Evolutionary conservation across 176 grass and related monocot species (phyloP).

Genomic region (maize (Zea mays)): Zm-B73-REFERENCE-NAM-5.0 NC_050097.1:34051501-34052000

Average conservation of each 20-base stretch:
- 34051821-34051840: background rate
- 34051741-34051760: too few relatives aligned
- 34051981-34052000: slow-evolving; percentile 15
- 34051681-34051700: background rate
- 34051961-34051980: slow-evolving; percentile 36
- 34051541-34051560: background rate
- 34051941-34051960: background rate
- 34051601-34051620: background rate
- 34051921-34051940: slow-evolving; percentile 12
- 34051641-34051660: background rate
- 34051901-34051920: background rate
- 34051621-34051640: background rate
- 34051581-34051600: background rate
- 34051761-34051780: too few relatives aligned
- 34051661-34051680: background rate
- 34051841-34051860: background rate
- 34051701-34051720: background rate
- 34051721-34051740: too few relatives aligned
- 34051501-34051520: background rate
- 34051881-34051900: slow-evolving; percentile 53
- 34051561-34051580: background rate
- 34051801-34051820: background rate
- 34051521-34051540: background rate
- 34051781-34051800: too few relatives aligned
- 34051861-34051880: slow-evolving; percentile 60